Evolutionary conservation across 371 early-diverging fungal genomes (phyloP), one percentile per base, ranked within the genome.

Genomic region (Mucor irregularis): DNA sequence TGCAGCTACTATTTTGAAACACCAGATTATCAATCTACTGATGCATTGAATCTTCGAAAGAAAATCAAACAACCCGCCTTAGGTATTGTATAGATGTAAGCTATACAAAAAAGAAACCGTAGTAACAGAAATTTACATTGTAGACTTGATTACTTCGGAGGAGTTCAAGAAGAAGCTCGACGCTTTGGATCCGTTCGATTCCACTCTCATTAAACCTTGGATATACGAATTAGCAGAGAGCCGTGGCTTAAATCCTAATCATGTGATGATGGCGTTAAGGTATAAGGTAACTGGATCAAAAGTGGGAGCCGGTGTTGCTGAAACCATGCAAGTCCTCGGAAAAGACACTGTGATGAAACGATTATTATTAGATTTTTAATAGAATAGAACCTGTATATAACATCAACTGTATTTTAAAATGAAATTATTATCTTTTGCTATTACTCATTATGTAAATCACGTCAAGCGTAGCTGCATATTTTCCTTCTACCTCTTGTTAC

Each of bases 291-390:
- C 88, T 13, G 90, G 88, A 6, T 75, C 81, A 11, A 75, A 76
- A 67, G 78, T 84, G 21, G 88, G 88, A 11, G 83, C 85, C 14
- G 84, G 82, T 30, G 78, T 88, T 16, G 76, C 77, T 5, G 81
- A 79, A 29, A 85, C 84, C 0, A 76, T 84, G 53, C 57, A 71
- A 40, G 69, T 74, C 0, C 69, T 87, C 17, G 86, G 86, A 4
- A 59, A 47, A 52, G 49, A 56, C 4, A 65, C 65, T 19, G 61
- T 60, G 0, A 17, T 60, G 4, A 6, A 45, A 21, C 31, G 65
- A 60, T 37, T 65, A 54, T n/a, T 17, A 53, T 25, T 13, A 39
- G 4, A 13, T 26, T 8, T 28, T 19, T 37, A 13, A 40, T 22
- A 51, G 11, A 51, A 39, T 38, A 51, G 14, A 48, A 48, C n/a